These are phyloP conservation scores for Amphicarpaea edgeworthii DNA, from an alignment of 306 rosid genomes.

Conservation along the genomic window DNA sequence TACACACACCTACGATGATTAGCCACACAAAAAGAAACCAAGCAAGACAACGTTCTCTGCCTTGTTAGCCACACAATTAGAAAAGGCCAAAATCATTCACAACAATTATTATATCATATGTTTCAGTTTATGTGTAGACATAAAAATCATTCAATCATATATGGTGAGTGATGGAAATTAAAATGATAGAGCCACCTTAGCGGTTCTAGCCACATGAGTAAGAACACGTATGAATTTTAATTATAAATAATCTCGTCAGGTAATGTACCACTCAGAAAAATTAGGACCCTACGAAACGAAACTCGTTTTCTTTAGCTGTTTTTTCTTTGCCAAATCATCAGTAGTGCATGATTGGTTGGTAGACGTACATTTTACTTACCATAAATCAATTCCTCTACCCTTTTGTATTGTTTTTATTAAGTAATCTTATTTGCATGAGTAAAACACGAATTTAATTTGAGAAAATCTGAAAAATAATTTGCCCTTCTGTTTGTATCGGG, in stretches of 20 bases:
- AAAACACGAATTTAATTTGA: too few relatives aligned
- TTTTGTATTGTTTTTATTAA: neutral
- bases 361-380: neutral
- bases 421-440: neutral
- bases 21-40: constrained; percentile 23
- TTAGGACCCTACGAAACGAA: constrained; percentile 45
- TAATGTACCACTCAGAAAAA: constrained; percentile 25
- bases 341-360: constrained; percentile 8
- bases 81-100: constrained; percentile 24
- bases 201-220: constrained; percentile 42
- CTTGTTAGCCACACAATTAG: constrained; percentile 28
- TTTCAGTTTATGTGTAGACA: neutral
- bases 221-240: constrained; percentile 44
- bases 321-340: constrained; percentile 18
- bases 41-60: neutral
- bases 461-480: neutral
- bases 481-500: neutral
- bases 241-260: constrained; percentile 39
- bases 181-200: constrained; percentile 31
- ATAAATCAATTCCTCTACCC: neutral
- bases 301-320: neutral
- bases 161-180: constrained; percentile 20
- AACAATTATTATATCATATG: constrained; percentile 20
- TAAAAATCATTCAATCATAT: constrained; percentile 51
- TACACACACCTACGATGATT: neutral